phyloP scores from a whole-genome alignment of 192 early-diverging fungal genomes.

The Diversispora eburnea region DNA sequence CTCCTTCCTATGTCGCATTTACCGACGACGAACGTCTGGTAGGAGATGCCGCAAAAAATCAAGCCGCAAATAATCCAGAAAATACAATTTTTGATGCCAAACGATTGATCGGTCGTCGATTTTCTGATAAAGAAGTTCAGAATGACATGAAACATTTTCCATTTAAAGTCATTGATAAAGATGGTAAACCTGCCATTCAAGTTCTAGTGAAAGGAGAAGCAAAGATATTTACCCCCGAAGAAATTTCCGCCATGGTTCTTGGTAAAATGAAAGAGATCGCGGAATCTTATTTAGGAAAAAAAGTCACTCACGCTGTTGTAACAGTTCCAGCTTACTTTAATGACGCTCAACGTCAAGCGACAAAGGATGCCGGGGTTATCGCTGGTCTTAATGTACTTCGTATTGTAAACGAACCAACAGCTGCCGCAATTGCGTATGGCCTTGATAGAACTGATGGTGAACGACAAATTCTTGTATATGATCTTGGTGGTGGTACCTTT shows the following conservation, averaged over 20 bases:
- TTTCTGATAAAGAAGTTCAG: constrained; percentile 87
- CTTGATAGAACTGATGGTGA: constrained; percentile 88
- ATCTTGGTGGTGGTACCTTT: constrained; percentile 97
- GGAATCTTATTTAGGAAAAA: constrained; percentile 79
- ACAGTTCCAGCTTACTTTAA: constrained; percentile 98
- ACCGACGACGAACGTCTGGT: constrained; percentile 89
- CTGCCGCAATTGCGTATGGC: constrained; percentile 92
- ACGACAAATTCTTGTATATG: constrained; percentile 92
- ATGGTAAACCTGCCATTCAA: constrained; percentile 78
- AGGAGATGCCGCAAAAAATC: constrained; percentile 95
- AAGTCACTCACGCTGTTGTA: constrained; percentile 91
- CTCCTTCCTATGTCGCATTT: constrained; percentile 92
- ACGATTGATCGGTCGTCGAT: constrained; percentile 87
- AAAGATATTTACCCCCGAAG: constrained; percentile 89
- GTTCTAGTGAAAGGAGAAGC: constrained; percentile 82
- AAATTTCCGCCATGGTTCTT: constrained; percentile 92
- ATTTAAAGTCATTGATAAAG: constrained; percentile 82
- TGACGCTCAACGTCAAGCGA: constrained; percentile 93
- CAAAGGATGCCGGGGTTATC: constrained; percentile 86
- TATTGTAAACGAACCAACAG: constrained; percentile 93
- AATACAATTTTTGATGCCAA: constrained; percentile 95
- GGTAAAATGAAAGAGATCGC: constrained; percentile 93
- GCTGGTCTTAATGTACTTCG: constrained; percentile 80
- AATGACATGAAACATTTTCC: constrained; percentile 93
- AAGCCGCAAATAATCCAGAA: constrained; percentile 80